Conservation (phyloP, 495 filamentous ascomycete genomes). For the Aeminium ludgeri region DNA sequence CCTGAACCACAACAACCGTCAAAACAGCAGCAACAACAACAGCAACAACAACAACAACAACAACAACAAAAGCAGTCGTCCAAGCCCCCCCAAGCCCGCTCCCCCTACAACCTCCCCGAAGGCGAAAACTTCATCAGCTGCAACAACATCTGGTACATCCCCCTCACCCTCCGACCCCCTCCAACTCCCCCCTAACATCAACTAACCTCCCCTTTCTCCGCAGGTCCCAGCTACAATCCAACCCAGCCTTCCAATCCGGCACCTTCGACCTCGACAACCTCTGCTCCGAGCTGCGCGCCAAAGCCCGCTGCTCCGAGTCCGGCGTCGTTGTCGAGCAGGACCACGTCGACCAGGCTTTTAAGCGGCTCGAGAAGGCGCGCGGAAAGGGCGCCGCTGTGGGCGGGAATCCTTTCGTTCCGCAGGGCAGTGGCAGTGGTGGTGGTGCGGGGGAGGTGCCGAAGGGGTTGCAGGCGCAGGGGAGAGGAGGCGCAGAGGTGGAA, state of each 20-base stretch:
- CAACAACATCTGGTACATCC: conserved; percentile 78
- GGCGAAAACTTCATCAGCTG: conserved; percentile 67
- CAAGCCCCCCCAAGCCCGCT: no score
- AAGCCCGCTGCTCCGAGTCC: conserved; percentile 85
- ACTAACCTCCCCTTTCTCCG: conserved; percentile 6
- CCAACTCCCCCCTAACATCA: conserved; percentile 2
- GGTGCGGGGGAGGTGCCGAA: no score
- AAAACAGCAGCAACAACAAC: conserved; percentile 43
- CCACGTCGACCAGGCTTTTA: conserved; percentile 50
- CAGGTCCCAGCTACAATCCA: conserved; percentile 83
- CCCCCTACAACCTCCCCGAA: no score
- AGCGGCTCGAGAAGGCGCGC: conserved; percentile 14
- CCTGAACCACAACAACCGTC: conserved; percentile 17
- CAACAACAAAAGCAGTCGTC: no score
- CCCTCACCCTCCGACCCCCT: background rate
- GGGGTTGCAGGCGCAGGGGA: no score
- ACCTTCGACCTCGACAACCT: conserved; percentile 85
- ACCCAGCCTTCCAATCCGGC: conserved; percentile 70
- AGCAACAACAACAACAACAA: no score
- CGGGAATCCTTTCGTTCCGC: no score
- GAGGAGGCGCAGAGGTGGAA: no score
- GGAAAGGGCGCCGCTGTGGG: no score
- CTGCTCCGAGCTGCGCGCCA: conserved; percentile 84
- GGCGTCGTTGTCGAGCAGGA: conserved; percentile 83
- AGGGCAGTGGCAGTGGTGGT: no score